Base-by-base conservation (phyloP, 768 basidiomycete genomes). In the Omphalotus guepiniiformis region DNA sequence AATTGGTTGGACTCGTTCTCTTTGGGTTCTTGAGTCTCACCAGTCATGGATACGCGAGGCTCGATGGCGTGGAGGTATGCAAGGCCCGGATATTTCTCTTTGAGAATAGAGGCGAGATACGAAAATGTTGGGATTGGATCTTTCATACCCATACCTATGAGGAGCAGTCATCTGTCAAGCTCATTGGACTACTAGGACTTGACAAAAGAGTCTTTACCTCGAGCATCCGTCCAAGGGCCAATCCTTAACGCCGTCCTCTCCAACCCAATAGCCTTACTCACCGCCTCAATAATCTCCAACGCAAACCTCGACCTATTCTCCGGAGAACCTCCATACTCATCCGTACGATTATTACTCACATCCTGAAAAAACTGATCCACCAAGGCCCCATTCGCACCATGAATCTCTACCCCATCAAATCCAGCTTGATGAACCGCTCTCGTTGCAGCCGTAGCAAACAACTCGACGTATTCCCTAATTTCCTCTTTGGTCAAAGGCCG, bases 341-440 rank as follows among this genome's bases (percentile, higher is more conserved):
- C 77, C 12, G 64, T 73, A 13, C 75, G 67, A 15, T 64, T 60
- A 59, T 78, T 78, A 12, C 58, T 53, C 6, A 52, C 42, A 19
- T 62, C 51, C 45, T 74, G 71, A 5, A 71, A 48, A 63, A 78
- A 76, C 53, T 76, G 73, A 50, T 78, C 71, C 21, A 63, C 28
- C 37, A 70, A 43, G 38, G 59, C 57, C 1, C 57, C 57, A 42
- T 56, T 56, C 21, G 47, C 54, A 12, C 49, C 53, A 41, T 61
- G 60, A 50, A 70, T 64, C 62, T 81, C 77, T 5, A 77, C 64
- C 19, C 78, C 79, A 49, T 80, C 79, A 47, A 80, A 80, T 3
- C 76, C 79, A 36, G 79, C 75, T 40, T 38, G 53, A 28, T 63
- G 55, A 22, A 76, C 56, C 26, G 72, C 69, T 37, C 67, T 67